A percentile compares a stretch with the other conserved stretches of the same genome.
Conservation (phyloP, 139 green algal genomes). For the Diplosphaera chodatii region DNA sequence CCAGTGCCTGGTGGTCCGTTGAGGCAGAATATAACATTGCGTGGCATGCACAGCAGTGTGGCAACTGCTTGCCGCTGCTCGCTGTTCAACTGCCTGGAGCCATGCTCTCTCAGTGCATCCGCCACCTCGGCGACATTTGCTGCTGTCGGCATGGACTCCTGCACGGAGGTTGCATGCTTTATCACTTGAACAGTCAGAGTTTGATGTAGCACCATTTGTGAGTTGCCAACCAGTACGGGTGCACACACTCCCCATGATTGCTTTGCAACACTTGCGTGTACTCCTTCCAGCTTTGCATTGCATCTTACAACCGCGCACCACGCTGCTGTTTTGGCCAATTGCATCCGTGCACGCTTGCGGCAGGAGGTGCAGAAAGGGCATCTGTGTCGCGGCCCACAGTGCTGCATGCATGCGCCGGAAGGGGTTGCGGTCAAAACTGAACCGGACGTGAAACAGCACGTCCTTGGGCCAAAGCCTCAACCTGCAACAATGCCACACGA, state of each 20-base stretch:
- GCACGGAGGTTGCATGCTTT: no score
- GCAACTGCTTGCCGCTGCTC: conserved; percentile 46
- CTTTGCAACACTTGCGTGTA: no score
- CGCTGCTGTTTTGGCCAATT: no score
- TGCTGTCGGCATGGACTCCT: no score
- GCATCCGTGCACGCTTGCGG: not conserved
- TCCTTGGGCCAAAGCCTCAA: not conserved
- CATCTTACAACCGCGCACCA: no score
- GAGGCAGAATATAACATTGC: conserved; percentile 39
- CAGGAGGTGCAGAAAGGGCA: not conserved
- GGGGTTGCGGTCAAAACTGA: conserved; percentile 41
- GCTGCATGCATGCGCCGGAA: conserved; percentile 34
- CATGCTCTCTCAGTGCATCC: not conserved
- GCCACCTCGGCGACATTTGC: no score
- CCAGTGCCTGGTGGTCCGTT: conserved; percentile 63
- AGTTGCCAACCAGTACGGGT: no score
- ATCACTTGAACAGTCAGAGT: no score
- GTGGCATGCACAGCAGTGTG: conserved; percentile 30
- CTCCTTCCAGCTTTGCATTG: no score
- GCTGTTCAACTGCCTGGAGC: not conserved
- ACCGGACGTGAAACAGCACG: conserved; percentile 43
- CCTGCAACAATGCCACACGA: not conserved
- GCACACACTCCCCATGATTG: no score
- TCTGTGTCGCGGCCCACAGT: not conserved
- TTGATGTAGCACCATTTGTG: no score